These are phyloP conservation scores for Anthoceros angustus DNA, from an alignment of 225 moss, liverwort and hornwort species.

Conservation along the genomic window DNA sequence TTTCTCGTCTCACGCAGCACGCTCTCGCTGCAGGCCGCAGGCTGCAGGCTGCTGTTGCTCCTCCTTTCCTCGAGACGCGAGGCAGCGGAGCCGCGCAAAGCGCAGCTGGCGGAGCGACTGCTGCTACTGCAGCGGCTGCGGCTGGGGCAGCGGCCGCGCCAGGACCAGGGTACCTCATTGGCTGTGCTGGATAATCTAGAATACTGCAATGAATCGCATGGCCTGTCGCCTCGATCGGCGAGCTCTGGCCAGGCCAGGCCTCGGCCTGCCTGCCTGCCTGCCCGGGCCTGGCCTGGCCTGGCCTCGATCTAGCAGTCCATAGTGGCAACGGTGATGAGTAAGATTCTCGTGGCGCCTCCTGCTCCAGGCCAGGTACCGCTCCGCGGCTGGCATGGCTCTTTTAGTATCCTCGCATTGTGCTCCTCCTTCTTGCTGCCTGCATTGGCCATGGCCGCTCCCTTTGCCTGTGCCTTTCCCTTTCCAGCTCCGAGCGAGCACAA, in stretches of 20 bases:
- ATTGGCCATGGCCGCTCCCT: too few relatives aligned
- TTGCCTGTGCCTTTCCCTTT: too few relatives aligned
- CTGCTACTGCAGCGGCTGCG: neutral
- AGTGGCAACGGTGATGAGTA: too few relatives aligned
- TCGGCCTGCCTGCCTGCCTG: too few relatives aligned
- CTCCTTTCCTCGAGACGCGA: neutral
- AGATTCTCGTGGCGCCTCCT: neutral
- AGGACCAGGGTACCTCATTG: neutral
- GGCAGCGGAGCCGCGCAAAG: neutral
- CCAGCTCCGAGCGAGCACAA: too few relatives aligned
- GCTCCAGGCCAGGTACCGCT: neutral
- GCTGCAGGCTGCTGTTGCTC: too few relatives aligned
- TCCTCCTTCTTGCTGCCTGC: neutral
- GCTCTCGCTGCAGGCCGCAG: too few relatives aligned
- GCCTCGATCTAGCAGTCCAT: too few relatives aligned
- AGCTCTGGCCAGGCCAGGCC: too few relatives aligned
- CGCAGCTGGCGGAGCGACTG: neutral
- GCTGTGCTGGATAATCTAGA: neutral
- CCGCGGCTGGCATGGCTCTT: neutral
- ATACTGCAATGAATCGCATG: neutral
- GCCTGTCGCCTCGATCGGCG: neutral
- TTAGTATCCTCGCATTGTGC: neutral
- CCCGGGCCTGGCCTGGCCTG: too few relatives aligned
- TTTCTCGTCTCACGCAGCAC: too few relatives aligned
- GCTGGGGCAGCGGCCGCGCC: neutral